Evolutionary conservation across 495 filamentous ascomycete genomes (phyloP), one percentile per base, ranked within the genome.

Genomic region (Lentithecium fluviatile): DNA sequence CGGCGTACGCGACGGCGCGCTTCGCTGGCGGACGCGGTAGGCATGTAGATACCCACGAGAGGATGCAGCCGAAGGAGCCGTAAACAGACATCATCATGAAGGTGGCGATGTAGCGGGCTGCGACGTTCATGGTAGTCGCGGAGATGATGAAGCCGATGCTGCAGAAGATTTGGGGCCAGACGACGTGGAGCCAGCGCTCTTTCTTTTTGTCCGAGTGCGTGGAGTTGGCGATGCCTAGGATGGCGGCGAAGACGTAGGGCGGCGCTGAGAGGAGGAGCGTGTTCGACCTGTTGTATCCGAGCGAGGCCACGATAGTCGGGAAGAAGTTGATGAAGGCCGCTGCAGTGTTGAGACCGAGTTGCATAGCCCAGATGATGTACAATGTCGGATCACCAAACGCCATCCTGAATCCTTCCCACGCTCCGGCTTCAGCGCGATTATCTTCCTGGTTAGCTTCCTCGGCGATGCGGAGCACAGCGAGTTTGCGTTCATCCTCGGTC

Each of bases 321-420:
- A 94, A 91, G 79, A 93, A 93, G 71, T 93, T 91, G 20, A 86
- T 89, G 15, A 90, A 83, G 1, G 85, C 83, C 51, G 82, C 84
- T 29, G 83, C 80, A 24, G 84, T 80, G 23, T 87, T 82, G 68
- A 90, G 85, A 66, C 85, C 83, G 52, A 88, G 81, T 79, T 32
- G 29, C 29, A 32, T 32, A 32, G 29, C 29, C 29, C 29, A 32
- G 25, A 89, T 73, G 55, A 89, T 75, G 74, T 82, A 91, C n/a
- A 82, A 88, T 71, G 87, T 90, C 45, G 77, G 58, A 70, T 93
- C 89, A 15, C 68, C 68, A 61, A 89, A 82, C 2, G 88, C 88
- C 19, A 89, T 73, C 68, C 80, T 85, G 13, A 84, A 74, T 1
- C 89, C 89, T 34, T 85, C 72, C 66, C 80, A 77, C 47, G 29